Evolutionary conservation across 108 stramenopile species (phyloP), one percentile per base, ranked within the genome.

Genomic region (Nannochloropsis gaditana): DNA sequence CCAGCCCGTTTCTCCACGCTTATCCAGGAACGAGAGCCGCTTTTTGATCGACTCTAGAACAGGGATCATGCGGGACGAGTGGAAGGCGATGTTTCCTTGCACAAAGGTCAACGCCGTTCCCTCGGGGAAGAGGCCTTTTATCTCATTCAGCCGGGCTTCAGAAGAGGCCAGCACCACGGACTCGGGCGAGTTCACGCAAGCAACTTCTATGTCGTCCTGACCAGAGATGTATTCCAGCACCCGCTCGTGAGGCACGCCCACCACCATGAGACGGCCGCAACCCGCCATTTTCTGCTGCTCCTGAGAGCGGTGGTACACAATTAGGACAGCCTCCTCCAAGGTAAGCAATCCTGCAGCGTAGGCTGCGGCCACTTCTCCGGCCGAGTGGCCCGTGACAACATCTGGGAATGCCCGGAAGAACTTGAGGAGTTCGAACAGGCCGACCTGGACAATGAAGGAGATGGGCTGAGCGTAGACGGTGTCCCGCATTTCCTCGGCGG

Each of bases 211-310:
- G 59, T 73, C 59, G 19, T 73, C 59, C n/a, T 73, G 59, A n/a
- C 59, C 59, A 3, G 19, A n/a, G 21, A 82, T 82, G 43, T 19
- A 45, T 21, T 82, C 82, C 45, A 82, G 19, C 43, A 45, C 82
- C 8, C 44, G 45, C 44, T 82, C 82, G 21, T 82, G 45, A 15
- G 82, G 19, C 45, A 82, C 0, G 4, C 82, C 82, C 9, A 82
- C 82, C 4, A 45, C 82, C 43, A 82, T 19, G 19, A 82, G 19
- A 21, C 43, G 82, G 82, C 82, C 82, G 21, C 44, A 45, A 9
- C 44, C 82, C 45, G 43, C 45, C 44, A 82, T 82, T 21, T 82
- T 82, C 44, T 73, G 59, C 59, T 73, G 59, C 59, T 73, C 59
- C 8, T 73, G 59, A 15, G 59, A 73, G n/a, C 59, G 59, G n/a